A percentile compares a stretch with the other conserved stretches of the same genome.
Conservation (phyloP, 768 basidiomycete genomes). For the Lactarius sp. region DNA sequence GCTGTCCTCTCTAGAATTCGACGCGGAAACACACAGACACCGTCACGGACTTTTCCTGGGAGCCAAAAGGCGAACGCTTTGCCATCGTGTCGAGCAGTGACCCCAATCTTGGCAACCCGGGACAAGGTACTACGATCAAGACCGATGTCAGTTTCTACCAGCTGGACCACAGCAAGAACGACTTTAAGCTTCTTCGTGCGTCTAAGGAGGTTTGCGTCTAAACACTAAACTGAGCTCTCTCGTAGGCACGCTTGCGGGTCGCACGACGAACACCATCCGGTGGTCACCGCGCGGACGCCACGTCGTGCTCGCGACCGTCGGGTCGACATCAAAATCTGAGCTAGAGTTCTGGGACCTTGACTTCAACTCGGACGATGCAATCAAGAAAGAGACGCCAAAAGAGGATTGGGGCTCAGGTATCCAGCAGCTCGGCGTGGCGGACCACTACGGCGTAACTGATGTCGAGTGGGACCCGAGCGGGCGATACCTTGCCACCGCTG, state of each 20-base stretch:
- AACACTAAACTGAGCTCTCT: slow-evolving; percentile 9
- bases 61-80: slow-evolving; percentile 93
- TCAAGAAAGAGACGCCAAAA: slow-evolving; percentile 41
- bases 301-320: slow-evolving; percentile 93
- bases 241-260: slow-evolving; percentile 66
- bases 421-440: slow-evolving; percentile 77
- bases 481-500: slow-evolving; percentile 87
- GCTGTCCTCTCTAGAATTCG: slow-evolving; percentile 5
- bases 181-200: slow-evolving; percentile 87
- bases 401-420: slow-evolving; percentile 85
- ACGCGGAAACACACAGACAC: slow-evolving; percentile 51
- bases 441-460: slow-evolving; percentile 97
- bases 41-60: slow-evolving; percentile 97
- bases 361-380: slow-evolving; percentile 63
- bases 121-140: slow-evolving; percentile 90
- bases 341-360: slow-evolving; percentile 99
- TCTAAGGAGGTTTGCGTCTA: neutral
- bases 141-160: slow-evolving; percentile 97
- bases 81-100: slow-evolving; percentile 92
- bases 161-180: slow-evolving; percentile 85
- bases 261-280: slow-evolving; percentile 89
- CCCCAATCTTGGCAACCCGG: slow-evolving; percentile 86
- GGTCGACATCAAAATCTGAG: slow-evolving; percentile 92
- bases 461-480: slow-evolving; percentile 99
- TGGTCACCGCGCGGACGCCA: slow-evolving; percentile 98